Conservation (phyloP, 202 grass and related monocot species). For the Carex arenaria region DNA sequence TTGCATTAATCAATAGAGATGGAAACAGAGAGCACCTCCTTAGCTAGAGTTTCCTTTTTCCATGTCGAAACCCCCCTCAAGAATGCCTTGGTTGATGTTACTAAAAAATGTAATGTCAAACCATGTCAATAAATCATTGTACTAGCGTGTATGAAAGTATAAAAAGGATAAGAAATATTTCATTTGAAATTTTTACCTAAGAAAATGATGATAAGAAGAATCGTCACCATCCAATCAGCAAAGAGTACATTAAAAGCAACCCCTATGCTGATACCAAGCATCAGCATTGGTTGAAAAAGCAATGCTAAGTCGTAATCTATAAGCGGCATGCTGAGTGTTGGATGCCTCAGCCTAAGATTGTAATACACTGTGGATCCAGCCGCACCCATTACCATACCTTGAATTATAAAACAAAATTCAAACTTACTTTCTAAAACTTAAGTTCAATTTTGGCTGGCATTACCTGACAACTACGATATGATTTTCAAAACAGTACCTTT, state of each 20-base stretch:
- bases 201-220: conserved; percentile 83
- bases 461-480: neutral
- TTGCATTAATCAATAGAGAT: conserved; percentile 3
- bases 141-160: neutral
- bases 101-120: conserved; percentile 22
- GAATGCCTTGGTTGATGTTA: conserved; percentile 83
- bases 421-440: neutral
- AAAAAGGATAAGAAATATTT: neutral
- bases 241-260: conserved; percentile 81
- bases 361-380: conserved; percentile 74
- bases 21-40: conserved; percentile 45
- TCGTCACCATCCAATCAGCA: conserved; percentile 76
- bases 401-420: neutral
- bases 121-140: neutral
- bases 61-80: conserved; percentile 77
- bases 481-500: neutral
- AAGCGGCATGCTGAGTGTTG: conserved; percentile 67
- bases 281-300: conserved; percentile 87
- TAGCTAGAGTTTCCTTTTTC: conserved; percentile 65
- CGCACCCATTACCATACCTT: conserved; percentile 93
- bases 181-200: conserved; percentile 38
- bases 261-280: conserved; percentile 97
- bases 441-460: neutral
- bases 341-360: conserved; percentile 85
- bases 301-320: conserved; percentile 83